Evolutionary conservation across 345 rosid genomes (phyloP).

Genomic region (Eucalyptus albens): DNA sequence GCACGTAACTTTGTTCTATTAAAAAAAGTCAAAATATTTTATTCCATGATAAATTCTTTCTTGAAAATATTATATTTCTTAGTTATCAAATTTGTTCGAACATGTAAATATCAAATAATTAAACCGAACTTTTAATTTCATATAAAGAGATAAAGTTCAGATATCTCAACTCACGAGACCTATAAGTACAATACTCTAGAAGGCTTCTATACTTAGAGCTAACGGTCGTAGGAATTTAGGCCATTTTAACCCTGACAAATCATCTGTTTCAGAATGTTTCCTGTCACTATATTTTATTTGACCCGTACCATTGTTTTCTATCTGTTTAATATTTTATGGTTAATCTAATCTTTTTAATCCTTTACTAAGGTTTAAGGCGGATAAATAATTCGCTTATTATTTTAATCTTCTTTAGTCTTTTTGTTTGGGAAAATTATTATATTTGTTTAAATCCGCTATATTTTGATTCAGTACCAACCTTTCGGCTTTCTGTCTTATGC

Average conservation of each 20-base stretch:
- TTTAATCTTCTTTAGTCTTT: background rate
- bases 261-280: background rate
- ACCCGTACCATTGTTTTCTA: background rate
- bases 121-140: background rate
- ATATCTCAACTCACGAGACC: background rate
- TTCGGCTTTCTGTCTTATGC: background rate
- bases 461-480: too few species aligned
- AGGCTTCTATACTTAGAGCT: background rate
- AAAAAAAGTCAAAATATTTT: background rate
- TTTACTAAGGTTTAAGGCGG: background rate
- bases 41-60: background rate
- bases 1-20: background rate
- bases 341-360: background rate
- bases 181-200: background rate
- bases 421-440: background rate
- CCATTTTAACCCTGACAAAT: background rate
- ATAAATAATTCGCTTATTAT: background rate
- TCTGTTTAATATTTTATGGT: background rate
- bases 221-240: background rate
- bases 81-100: background rate
- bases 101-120: background rate
- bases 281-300: background rate
- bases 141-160: background rate
- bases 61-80: background rate
- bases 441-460: too few species aligned